These are phyloP conservation scores for Aureobasidium zeae DNA, from an alignment of 2,329 filamentous ascomycete species.

Conservation along the genomic window DNA sequence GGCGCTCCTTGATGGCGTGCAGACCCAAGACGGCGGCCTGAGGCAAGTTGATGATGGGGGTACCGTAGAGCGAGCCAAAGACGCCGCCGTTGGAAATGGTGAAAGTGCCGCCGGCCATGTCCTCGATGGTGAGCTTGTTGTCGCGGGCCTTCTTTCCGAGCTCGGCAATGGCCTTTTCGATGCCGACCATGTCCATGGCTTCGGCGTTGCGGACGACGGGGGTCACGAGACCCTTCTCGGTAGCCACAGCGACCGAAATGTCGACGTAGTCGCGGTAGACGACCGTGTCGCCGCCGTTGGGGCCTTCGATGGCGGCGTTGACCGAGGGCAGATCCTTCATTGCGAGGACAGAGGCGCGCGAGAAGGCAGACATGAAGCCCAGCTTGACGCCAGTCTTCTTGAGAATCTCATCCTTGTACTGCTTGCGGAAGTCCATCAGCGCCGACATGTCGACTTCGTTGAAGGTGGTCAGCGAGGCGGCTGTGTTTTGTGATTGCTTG, in stretches of 20 bases:
- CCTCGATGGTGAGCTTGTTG: slow-evolving; percentile 94
- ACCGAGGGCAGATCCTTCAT: slow-evolving; percentile 93
- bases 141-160: slow-evolving; percentile 96
- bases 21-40: slow-evolving; percentile 86
- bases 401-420: slow-evolving; percentile 92
- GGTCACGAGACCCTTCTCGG: slow-evolving; percentile 93
- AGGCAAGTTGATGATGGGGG: slow-evolving; percentile 94
- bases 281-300: slow-evolving; percentile 90
- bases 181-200: slow-evolving; percentile 73
- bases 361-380: slow-evolving; percentile 99
- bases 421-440: slow-evolving; percentile 91
- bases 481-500: slow-evolving; percentile 98
- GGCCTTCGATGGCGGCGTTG: slow-evolving; percentile 94
- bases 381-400: slow-evolving; percentile 97
- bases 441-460: slow-evolving; percentile 99
- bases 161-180: slow-evolving; percentile 85
- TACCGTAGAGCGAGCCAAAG: slow-evolving; percentile 94
- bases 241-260: slow-evolving; percentile 92
- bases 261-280: slow-evolving; percentile 98
- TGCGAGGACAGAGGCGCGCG: slow-evolving; percentile 77
- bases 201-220: slow-evolving; percentile 94
- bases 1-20: slow-evolving; percentile 92
- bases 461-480: slow-evolving; percentile 93
- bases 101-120: slow-evolving; percentile 97
- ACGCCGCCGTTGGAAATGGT: slow-evolving; percentile 97